Percentiles rank a stretch among this genome's conserved stretches.
Conservation (phyloP, 1,284 basidiomycete genomes). For the Cryptococcus sp. region DNA sequence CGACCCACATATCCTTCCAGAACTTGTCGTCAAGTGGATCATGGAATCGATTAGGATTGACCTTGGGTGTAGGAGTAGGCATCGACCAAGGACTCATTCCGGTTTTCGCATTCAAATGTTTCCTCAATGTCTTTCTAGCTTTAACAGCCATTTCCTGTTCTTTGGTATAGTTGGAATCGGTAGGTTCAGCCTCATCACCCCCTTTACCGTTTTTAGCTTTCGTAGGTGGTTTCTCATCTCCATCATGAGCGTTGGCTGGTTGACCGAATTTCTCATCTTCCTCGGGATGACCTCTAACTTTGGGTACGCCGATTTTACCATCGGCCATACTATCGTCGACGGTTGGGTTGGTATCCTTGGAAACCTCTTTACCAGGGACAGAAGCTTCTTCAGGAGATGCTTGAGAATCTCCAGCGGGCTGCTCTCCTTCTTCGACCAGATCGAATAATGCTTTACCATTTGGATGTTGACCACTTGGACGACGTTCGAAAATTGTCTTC, state of each 20-base stretch:
- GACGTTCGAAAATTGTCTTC: constrained; percentile 55
- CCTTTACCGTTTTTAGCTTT: constrained; percentile 48
- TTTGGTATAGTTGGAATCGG: constrained; percentile 38
- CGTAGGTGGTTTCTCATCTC: constrained; percentile 45
- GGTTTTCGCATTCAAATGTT: constrained; percentile 56
- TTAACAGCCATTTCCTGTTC: constrained; percentile 56
- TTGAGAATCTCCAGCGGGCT: constrained; percentile 5
- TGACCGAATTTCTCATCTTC: constrained; percentile 15
- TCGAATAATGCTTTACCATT: constrained; percentile 48
- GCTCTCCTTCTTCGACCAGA: constrained; percentile 29
- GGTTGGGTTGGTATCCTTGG: constrained; percentile 25
- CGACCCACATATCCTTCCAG: constrained; percentile 84
- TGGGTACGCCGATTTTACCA: constrained; percentile 15
- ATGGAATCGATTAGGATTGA: constrained; percentile 73
- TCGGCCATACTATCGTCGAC: constrained; percentile 19
- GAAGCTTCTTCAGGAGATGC: neutral
- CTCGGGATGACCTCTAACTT: constrained; percentile 4
- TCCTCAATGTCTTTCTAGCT: constrained; percentile 56
- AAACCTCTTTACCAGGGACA: constrained; percentile 3
- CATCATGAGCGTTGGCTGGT: constrained; percentile 39
- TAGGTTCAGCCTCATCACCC: constrained; percentile 21
- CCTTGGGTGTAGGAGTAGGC: constrained; percentile 62
- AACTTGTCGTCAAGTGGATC: constrained; percentile 81
- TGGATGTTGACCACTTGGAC: constrained; percentile 36
- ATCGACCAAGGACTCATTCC: constrained; percentile 50